These are phyloP conservation scores for Kluyveromyces siamensis DNA, from an alignment of 805 yeast species.

Conservation along the genomic window DNA sequence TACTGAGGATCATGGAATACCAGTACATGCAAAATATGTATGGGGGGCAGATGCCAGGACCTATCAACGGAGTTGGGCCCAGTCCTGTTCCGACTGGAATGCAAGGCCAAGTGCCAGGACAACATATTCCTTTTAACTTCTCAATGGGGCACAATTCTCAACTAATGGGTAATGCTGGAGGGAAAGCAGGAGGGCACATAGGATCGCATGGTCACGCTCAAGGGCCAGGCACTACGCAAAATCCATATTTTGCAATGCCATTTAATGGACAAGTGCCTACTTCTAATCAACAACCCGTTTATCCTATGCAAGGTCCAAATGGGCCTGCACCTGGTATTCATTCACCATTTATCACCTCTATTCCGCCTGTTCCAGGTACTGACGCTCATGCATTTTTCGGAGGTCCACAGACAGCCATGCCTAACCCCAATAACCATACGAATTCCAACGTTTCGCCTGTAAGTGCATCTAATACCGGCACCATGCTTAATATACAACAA, in stretches of 20 bases:
- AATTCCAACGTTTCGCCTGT: no score
- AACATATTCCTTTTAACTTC: neutral
- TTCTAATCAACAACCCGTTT: neutral
- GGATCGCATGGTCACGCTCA: neutral
- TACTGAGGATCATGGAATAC: neutral
- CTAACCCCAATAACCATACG: no score
- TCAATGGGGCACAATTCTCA: neutral
- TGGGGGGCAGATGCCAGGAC: neutral
- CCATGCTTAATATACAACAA: neutral
- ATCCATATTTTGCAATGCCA: neutral
- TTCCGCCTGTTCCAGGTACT: neutral
- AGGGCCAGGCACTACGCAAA: neutral
- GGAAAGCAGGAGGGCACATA: neutral
- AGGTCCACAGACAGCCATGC: no score
- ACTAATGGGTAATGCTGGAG: neutral
- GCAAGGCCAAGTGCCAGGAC: neutral
- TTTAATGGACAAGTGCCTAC: neutral
- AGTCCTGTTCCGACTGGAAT: no score
- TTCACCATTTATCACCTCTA: neutral
- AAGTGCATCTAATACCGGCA: no score
- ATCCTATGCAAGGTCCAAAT: constrained; percentile 1
- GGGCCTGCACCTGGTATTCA: neutral
- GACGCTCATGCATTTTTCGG: neutral
- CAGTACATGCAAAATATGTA: constrained; percentile 2
- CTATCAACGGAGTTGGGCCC: no score